Evolutionary conservation across 179 eudicot species (phyloP).

Genomic region (Silene vulgaris): DNA sequence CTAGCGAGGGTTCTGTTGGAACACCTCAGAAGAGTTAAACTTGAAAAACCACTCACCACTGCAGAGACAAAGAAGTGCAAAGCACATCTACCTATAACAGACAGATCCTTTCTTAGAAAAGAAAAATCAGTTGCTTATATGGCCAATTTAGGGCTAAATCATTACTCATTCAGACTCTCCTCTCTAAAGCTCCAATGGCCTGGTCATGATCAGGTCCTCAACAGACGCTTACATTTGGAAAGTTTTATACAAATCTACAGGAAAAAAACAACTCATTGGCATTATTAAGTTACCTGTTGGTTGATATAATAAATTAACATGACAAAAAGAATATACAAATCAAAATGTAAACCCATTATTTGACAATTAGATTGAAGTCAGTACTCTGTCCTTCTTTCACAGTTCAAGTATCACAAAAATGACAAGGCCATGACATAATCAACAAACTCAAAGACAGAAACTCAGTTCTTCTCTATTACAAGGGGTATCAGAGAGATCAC

Average conservation of each 20-base stretch:
- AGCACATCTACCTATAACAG: background rate
- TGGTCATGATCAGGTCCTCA: background rate
- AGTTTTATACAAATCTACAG: background rate
- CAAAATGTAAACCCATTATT: background rate
- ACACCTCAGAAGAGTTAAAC: too few species aligned
- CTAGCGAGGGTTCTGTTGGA: too few species aligned
- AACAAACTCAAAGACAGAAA: background rate
- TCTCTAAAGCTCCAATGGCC: background rate
- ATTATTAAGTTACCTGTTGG: background rate
- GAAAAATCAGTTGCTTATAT: background rate
- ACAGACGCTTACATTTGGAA: background rate
- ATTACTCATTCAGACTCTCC: background rate
- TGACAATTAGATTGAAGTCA: background rate
- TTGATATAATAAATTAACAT: background rate
- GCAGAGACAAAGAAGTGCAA: too few species aligned
- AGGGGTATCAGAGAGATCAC: slow-evolving; percentile 31
- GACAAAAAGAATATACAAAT: background rate
- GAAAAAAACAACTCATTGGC: background rate
- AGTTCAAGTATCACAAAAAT: background rate
- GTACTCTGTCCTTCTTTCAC: background rate
- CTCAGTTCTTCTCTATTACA: background rate
- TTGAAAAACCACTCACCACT: too few species aligned
- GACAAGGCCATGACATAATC: background rate
- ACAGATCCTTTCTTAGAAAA: background rate
- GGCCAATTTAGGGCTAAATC: too few species aligned